These are phyloP conservation scores for Euphorbia corollata DNA, from an alignment of 441 rosid genomes.

Conservation along the genomic window DNA sequence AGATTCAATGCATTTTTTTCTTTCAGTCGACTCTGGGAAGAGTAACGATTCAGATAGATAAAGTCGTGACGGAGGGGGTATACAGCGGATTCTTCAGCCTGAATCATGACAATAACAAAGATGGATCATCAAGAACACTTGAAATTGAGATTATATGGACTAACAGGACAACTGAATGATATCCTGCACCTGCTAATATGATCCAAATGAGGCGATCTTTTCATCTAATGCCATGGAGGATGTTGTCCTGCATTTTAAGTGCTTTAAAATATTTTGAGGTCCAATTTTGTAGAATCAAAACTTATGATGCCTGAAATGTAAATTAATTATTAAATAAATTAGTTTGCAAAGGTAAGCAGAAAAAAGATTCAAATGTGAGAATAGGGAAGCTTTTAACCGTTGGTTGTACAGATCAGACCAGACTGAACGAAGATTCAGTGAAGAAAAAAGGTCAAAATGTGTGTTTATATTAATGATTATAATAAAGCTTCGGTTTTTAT, in stretches of 20 bases:
- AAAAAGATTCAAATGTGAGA: constrained; percentile 16
- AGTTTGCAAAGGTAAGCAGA: constrained; percentile 17
- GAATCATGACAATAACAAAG: constrained; percentile 50
- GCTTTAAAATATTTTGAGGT: constrained; percentile 18
- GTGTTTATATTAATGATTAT: no score
- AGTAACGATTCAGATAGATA: constrained; percentile 71
- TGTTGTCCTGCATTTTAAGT: constrained; percentile 24
- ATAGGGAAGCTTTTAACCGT: constrained; percentile 16
- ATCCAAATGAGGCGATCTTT: neutral
- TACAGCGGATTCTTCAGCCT: constrained; percentile 68
- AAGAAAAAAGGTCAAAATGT: no score
- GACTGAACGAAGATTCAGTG: no score
- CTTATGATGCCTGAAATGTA: constrained; percentile 22
- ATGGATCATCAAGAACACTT: constrained; percentile 54
- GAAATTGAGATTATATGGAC: constrained; percentile 90
- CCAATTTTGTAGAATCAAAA: constrained; percentile 33
- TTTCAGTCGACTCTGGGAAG: constrained; percentile 71
- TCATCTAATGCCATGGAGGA: constrained; percentile 14
- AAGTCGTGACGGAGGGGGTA: constrained; percentile 69
- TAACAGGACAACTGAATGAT: constrained; percentile 39
- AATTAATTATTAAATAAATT: constrained; percentile 22
- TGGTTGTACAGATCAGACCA: constrained; percentile 34
- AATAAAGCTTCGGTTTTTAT: no score
- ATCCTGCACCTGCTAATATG: constrained; percentile 25
- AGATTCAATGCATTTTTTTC: neutral